phyloP scores from a whole-genome alignment of 1,139 yeast genomes.

The Hemisphaericaspora subhashii region DNA sequence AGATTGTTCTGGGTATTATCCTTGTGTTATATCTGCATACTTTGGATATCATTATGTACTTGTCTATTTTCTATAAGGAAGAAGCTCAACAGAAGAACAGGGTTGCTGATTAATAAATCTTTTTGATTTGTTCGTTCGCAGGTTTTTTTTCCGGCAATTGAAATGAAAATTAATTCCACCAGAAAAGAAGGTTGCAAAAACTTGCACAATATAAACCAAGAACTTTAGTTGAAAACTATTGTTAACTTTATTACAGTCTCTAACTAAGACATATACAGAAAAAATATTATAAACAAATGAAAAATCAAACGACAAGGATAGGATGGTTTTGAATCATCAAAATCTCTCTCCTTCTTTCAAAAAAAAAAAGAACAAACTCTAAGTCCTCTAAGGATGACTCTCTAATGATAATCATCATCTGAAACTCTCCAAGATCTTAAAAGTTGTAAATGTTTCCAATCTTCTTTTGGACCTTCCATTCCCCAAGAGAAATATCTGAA shows the following conservation, averaged over 20 bases:
- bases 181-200: background rate
- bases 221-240: background rate
- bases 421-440: conserved; percentile 68
- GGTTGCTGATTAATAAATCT: background rate
- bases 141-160: too few relatives aligned
- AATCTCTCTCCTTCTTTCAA: background rate
- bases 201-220: background rate
- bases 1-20: background rate
- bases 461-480: conserved; percentile 74
- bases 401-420: conserved; percentile 31
- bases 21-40: conserved; percentile 1
- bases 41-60: background rate
- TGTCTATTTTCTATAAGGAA: background rate
- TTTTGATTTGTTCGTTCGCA: too few relatives aligned
- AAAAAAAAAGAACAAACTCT: too few relatives aligned
- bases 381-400: background rate
- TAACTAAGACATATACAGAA: background rate
- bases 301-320: background rate
- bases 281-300: background rate
- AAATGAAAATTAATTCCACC: background rate
- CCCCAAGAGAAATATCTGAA: conserved; percentile 86
- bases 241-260: background rate
- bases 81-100: background rate
- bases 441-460: conserved; percentile 74
- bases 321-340: background rate